Evolutionary conservation across 106 monocot genomes (phyloP).

Genomic region (Xerophyta viscosa): DNA sequence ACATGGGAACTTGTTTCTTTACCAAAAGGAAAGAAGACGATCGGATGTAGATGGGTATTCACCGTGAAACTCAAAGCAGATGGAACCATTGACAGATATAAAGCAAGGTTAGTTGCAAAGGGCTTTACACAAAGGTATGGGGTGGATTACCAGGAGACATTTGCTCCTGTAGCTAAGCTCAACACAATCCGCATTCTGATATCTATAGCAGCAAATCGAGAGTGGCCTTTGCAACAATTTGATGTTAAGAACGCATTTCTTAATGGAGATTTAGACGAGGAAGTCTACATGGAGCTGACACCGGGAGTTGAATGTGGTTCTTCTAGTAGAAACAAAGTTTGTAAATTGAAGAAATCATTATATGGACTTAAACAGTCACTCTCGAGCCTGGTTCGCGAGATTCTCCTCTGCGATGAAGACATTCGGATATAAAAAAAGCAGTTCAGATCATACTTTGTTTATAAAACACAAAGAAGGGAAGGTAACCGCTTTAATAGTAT

Average conservation of each 20-base stretch:
- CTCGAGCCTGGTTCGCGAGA: conserved; percentile 12
- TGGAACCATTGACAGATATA: conserved; percentile 2
- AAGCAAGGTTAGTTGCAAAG: conserved; percentile 2
- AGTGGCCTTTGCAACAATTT: conserved; percentile 4
- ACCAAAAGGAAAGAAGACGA: background rate
- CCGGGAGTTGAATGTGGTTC: background rate
- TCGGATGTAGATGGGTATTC: background rate
- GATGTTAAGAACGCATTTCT: conserved; percentile 8
- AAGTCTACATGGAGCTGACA: conserved; percentile 15
- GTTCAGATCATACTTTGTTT: conserved; percentile 11
- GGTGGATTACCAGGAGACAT: conserved; percentile 4
- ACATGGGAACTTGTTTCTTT: background rate
- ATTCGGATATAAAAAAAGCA: background rate
- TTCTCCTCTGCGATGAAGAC: conserved; percentile 2
- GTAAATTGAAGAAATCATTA: conserved; percentile 12
- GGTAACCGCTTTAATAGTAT: conserved; percentile 1
- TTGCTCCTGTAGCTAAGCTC: conserved; percentile 9
- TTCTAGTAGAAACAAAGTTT: background rate
- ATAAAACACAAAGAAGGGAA: background rate
- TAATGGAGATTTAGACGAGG: conserved; percentile 9
- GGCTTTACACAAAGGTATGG: conserved; percentile 3
- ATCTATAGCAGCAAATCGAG: conserved; percentile 1
- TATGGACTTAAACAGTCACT: conserved; percentile 25
- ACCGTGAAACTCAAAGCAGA: too few relatives aligned
- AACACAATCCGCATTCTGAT: background rate